phyloP scores from a whole-genome alignment of 2,329 filamentous ascomycete genomes.

The Pseudogymnoascus sp. region DNA sequence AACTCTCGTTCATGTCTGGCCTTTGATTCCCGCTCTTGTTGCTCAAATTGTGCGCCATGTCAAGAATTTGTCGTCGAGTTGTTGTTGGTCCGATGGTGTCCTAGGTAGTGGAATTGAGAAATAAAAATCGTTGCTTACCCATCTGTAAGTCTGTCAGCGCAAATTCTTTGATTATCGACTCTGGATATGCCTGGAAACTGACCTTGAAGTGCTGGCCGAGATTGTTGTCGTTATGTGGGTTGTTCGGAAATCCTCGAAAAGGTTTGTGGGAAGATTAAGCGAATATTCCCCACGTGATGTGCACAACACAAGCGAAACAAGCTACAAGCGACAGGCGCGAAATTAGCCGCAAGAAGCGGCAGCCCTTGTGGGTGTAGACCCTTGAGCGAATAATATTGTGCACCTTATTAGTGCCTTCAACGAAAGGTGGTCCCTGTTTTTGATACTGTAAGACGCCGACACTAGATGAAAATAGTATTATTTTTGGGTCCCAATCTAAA shows the following conservation, averaged over 20 bases:
- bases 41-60: slow-evolving; percentile 3
- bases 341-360: slow-evolving; percentile 1
- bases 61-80: slow-evolving; percentile 2
- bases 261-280: slow-evolving; percentile 11
- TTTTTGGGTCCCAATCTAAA: background rate
- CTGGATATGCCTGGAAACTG: slow-evolving; percentile 28
- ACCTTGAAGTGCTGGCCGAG: slow-evolving; percentile 43
- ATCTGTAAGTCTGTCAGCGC: slow-evolving; percentile 43
- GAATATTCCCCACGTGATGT: slow-evolving; percentile 8
- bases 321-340: slow-evolving; percentile 6
- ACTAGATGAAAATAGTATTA: background rate
- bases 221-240: slow-evolving; percentile 39
- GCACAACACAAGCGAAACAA: slow-evolving; percentile 7
- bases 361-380: slow-evolving; percentile 7
- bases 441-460: background rate
- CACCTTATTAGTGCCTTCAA: background rate
- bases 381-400: slow-evolving; percentile 1
- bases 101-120: slow-evolving; percentile 13
- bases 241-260: slow-evolving; percentile 12
- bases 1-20: background rate
- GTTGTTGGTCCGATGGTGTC: background rate
- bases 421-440: background rate
- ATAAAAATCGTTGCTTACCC: slow-evolving; percentile 48
- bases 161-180: slow-evolving; percentile 20
- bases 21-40: background rate